Evolutionary conservation across 2,329 filamentous ascomycete genomes (phyloP), one percentile per base, ranked within the genome.

Genomic region (Aspergillus niger): DNA sequence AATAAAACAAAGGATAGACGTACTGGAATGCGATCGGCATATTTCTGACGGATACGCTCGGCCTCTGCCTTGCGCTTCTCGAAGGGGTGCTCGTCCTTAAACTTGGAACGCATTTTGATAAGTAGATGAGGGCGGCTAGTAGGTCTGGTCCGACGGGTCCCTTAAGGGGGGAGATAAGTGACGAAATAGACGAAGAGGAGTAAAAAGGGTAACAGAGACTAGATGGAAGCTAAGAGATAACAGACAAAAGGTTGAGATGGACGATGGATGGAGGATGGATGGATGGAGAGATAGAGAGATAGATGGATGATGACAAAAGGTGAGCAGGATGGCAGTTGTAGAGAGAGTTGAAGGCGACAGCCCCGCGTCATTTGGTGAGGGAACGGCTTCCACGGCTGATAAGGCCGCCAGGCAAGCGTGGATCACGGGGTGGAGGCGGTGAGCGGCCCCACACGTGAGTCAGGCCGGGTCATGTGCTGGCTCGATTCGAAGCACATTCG

Each of bases 21-120:
- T 88, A 97, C 95, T 55, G 95, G 95, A 81, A 99, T 99, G 73
- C 95, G 92, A 80, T 99, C 95, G 70, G 92, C 89, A 79, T 99
- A 99, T 83, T 99, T 99, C 85, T 97, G 93, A 70, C 95, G 92
- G 79, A 97, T 97, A 80, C 95, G 93, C 86, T 99, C 95, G 77
- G 95, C 95, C 84, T 99, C 95, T 69, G 95, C 95, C 91, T 98
- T 97, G 84, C 95, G 92, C 91, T 99, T 99, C 90, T 98, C 95
- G 79, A 98, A 98, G 73, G 92, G 92, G 81, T 98, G 95, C 88
- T 98, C 95, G 89, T 99, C 95, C 92, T 99, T 99, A 82, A 99
- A 99, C 88, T 98, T 98, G 85, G 92, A 96, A 78, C 93, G 91
- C 92, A 97, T 97, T 70, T 76, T 91, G 85, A 63, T 62, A 52